Conservation (phyloP, 1,284 basidiomycete genomes). For the Malassezia caprae region DNA sequence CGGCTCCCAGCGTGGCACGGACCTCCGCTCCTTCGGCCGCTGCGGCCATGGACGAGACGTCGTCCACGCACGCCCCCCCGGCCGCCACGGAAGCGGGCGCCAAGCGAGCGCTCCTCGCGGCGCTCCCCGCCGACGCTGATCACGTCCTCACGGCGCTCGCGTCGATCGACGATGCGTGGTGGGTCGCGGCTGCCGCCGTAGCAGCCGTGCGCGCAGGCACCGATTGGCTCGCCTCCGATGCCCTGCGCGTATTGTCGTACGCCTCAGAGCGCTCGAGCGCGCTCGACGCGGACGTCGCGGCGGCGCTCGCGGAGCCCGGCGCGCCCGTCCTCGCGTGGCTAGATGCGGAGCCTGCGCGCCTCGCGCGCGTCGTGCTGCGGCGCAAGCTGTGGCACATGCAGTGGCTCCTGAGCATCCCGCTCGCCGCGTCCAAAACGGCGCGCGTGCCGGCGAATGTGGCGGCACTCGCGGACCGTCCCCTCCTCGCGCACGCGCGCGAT, state of each 20-base stretch:
- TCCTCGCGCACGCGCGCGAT: slow-evolving; percentile 9
- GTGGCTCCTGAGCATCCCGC: slow-evolving; percentile 16
- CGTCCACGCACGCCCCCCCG: background rate
- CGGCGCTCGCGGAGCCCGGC: background rate
- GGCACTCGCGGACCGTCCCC: slow-evolving; percentile 6
- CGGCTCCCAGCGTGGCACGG: background rate
- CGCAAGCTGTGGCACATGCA: slow-evolving; percentile 18
- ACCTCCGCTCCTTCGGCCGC: background rate
- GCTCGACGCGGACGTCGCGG: slow-evolving; percentile 8
- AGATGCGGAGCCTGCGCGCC: background rate
- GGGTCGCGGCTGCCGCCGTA: slow-evolving; percentile 6
- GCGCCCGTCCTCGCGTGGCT: background rate
- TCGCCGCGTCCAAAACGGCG: background rate
- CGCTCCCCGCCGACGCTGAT: background rate
- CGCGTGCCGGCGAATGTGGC: background rate
- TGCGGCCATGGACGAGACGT: slow-evolving; percentile 3
- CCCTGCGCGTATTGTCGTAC: background rate
- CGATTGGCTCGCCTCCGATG: slow-evolving; percentile 10
- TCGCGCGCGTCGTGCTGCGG: slow-evolving; percentile 7
- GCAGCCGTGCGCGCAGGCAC: slow-evolving; percentile 9
- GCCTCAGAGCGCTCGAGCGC: slow-evolving; percentile 4
- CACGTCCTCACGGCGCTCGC: background rate
- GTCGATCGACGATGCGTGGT: slow-evolving; percentile 10
- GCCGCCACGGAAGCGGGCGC: background rate
- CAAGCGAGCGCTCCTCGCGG: slow-evolving; percentile 9